Evolutionary conservation across 2,329 filamentous ascomycete genomes (phyloP).

Genomic region (Ustulina deusta): DNA sequence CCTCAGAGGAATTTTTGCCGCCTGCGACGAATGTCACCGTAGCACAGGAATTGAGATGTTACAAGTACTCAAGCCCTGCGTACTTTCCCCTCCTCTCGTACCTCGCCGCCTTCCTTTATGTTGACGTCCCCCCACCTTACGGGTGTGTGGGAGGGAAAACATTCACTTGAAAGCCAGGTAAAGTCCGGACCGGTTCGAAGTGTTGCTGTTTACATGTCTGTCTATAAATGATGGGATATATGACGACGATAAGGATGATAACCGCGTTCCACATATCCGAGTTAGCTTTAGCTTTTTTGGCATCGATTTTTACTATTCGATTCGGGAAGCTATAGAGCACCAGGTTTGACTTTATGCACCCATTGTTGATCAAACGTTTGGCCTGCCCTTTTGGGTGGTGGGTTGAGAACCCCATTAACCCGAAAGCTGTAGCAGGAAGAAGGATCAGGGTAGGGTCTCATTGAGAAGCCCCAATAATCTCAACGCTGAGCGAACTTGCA

Average conservation of each 20-base stretch:
- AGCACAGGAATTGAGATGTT: conserved; percentile 28
- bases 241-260: not conserved
- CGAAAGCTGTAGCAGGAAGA: conserved; percentile 35
- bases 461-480: conserved; percentile 11
- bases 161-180: not conserved
- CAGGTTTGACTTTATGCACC: conserved; percentile 51
- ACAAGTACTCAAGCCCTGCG: conserved; percentile 31
- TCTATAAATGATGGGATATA: not conserved
- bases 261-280: not conserved
- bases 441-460: conserved; percentile 26
- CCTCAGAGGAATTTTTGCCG: conserved; percentile 45
- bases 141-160: not conserved
- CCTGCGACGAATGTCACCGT: conserved; percentile 44
- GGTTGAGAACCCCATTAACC: conserved; percentile 24
- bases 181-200: not conserved
- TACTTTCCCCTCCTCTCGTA: conserved; percentile 13
- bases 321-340: conserved; percentile 40
- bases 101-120: not conserved
- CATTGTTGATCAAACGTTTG: conserved; percentile 49
- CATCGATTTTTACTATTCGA: conserved; percentile 6
- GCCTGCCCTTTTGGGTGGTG: conserved; percentile 41
- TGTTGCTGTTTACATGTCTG: conserved; percentile 3
- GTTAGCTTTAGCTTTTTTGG: not conserved
- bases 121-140: not conserved
- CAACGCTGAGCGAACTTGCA: conserved; percentile 33